Conservation (phyloP, 495 filamentous ascomycete genomes). For the Elasticomyces elasticus region DNA sequence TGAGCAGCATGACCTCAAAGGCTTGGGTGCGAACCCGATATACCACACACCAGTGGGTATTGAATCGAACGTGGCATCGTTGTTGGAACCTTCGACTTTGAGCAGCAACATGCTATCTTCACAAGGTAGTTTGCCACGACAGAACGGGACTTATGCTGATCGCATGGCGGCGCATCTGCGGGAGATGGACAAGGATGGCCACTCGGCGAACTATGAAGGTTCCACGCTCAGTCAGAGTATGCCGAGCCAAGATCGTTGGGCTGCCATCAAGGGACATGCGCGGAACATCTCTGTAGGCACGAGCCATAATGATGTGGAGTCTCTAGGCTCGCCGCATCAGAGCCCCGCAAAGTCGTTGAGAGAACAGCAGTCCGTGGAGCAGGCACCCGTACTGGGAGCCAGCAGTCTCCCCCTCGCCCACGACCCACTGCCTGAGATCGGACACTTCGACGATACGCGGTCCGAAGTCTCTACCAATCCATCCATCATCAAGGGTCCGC, state of each 20-base stretch:
- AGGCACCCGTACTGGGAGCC: constrained; percentile 46
- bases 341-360: constrained; percentile 23
- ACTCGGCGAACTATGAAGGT: constrained; percentile 20
- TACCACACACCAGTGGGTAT: constrained; percentile 61
- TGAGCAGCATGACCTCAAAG: constrained; percentile 54
- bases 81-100: constrained; percentile 63
- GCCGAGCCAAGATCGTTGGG: constrained; percentile 25
- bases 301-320: constrained; percentile 2
- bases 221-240: constrained; percentile 20
- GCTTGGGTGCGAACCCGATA: constrained; percentile 60
- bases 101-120: constrained; percentile 29
- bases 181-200: constrained; percentile 17
- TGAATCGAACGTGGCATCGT: constrained; percentile 79
- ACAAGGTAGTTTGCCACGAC: neutral
- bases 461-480: constrained; percentile 71
- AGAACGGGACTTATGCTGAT: constrained; percentile 9
- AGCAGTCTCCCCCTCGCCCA: constrained; percentile 52
- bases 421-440: constrained; percentile 60
- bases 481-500: constrained; percentile 61
- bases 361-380: constrained; percentile 16
- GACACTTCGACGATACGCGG: constrained; percentile 49
- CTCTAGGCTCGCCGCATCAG: constrained; percentile 4
- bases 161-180: constrained; percentile 16
- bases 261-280: constrained; percentile 19
- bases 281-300: constrained; percentile 10